A percentile compares a stretch with the other conserved stretches of the same genome.
Evolutionary conservation across 2,329 filamentous ascomycete genomes (phyloP).

Genomic region (Colletotrichum echinochloae): DNA sequence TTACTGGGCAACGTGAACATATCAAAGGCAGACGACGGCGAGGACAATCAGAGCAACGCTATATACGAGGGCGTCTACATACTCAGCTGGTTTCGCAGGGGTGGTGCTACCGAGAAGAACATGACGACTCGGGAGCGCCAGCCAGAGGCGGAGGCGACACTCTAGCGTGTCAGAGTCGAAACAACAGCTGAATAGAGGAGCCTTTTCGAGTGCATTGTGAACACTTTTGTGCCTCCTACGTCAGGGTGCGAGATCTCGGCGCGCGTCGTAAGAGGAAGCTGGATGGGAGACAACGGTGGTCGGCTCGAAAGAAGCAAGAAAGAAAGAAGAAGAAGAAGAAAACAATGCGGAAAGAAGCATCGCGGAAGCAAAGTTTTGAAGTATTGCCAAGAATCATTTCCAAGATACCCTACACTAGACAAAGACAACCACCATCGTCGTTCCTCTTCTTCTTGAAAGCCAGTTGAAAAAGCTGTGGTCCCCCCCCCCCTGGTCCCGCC

Average conservation of each 20-base stretch:
- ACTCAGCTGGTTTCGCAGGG: slow-evolving; percentile 38
- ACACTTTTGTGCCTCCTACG: not conserved
- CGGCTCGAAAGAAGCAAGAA: not conserved
- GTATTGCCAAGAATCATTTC: too few species aligned
- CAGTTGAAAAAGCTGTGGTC: not conserved
- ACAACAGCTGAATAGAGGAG: not conserved
- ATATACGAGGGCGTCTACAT: slow-evolving; percentile 49
- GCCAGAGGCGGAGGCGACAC: slow-evolving; percentile 4
- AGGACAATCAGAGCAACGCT: slow-evolving; percentile 45
- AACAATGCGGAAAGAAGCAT: not conserved
- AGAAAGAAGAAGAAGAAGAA: too few species aligned
- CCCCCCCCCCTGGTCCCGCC: too few species aligned
- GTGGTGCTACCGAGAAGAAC: not conserved
- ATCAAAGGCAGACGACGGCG: slow-evolving; percentile 44
- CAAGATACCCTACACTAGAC: not conserved
- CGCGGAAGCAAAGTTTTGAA: too few species aligned
- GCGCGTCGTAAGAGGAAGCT: not conserved
- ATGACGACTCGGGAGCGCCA: slow-evolving; percentile 3
- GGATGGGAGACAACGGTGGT: not conserved
- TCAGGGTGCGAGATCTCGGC: not conserved
- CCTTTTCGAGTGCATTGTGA: not conserved
- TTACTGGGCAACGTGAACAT: slow-evolving; percentile 52
- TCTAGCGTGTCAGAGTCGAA: not conserved
- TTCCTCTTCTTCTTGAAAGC: not conserved
- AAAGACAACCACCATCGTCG: not conserved